phyloP scores from a whole-genome alignment of 2,329 filamentous ascomycete species.

The Pestalotiopsis sp. region DNA sequence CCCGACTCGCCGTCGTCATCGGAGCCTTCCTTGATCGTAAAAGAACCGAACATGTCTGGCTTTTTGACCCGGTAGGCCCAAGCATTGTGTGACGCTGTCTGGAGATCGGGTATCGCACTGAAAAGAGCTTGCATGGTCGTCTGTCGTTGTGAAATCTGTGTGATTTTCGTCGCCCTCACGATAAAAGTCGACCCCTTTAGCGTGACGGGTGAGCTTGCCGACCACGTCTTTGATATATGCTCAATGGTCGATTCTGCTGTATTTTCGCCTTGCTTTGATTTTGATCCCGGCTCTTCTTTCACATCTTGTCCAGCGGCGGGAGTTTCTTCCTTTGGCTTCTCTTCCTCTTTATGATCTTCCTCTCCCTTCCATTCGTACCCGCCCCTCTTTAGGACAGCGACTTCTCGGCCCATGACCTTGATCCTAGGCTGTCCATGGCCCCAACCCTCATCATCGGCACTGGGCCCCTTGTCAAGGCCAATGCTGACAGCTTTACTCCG shows the following conservation, averaged over 20 bases:
- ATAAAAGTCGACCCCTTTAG: constrained; percentile 60
- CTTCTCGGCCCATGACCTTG: constrained; percentile 71
- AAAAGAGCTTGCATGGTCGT: constrained; percentile 51
- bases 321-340: background rate
- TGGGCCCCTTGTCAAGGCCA: constrained; percentile 67
- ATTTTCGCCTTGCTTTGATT: background rate
- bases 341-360: constrained; percentile 22
- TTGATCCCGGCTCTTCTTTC: background rate
- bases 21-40: constrained; percentile 49
- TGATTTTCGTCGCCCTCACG: constrained; percentile 51
- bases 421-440: constrained; percentile 76
- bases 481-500: constrained; percentile 75
- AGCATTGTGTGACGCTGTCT: constrained; percentile 60
- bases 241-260: background rate
- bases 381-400: constrained; percentile 76
- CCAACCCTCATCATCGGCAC: constrained; percentile 72
- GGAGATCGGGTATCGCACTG: constrained; percentile 49
- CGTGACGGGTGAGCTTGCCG: constrained; percentile 51
- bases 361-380: constrained; percentile 67
- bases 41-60: constrained; percentile 35
- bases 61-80: constrained; percentile 52
- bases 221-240: constrained; percentile 45
- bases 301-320: constrained; percentile 5
- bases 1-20: constrained; percentile 66
- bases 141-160: constrained; percentile 41